These are phyloP conservation scores for Wakefieldia striispora DNA, from an alignment of 768 basidiomycete genomes.

Conservation along the genomic window DNA sequence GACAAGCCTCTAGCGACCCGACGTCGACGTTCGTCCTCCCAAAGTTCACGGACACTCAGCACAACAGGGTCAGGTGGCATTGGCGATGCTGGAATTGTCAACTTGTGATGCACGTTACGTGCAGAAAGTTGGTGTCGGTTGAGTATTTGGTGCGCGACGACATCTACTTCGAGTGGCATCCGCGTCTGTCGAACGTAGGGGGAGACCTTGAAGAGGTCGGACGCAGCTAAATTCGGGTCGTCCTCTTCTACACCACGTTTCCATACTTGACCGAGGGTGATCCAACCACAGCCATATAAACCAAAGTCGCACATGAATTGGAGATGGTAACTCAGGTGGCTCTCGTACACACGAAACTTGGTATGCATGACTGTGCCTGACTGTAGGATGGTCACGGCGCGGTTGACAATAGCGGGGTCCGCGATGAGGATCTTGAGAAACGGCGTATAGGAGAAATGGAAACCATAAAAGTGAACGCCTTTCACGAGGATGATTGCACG, in stretches of 20 bases:
- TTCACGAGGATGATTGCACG: conserved; percentile 85
- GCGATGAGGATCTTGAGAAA: conserved; percentile 84
- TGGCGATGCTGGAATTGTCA: conserved; percentile 54
- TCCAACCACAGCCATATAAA: conserved; percentile 90
- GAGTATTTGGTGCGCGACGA: conserved; percentile 75
- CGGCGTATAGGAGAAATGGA: conserved; percentile 77
- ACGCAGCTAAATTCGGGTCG: conserved; percentile 10
- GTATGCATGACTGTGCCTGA: conserved; percentile 82
- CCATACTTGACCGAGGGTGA: conserved; percentile 70
- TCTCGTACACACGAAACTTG: conserved; percentile 80
- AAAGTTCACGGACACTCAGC: conserved; percentile 85
- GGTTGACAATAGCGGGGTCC: conserved; percentile 68
- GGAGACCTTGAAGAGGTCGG: conserved; percentile 43
- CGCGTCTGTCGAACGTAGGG: conserved; percentile 66
- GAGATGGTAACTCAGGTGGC: conserved; percentile 82
- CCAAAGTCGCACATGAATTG: conserved; percentile 97
- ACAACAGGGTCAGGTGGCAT: conserved; percentile 72
- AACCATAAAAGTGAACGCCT: conserved; percentile 96
- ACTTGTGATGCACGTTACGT: conserved; percentile 64
- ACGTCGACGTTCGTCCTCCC: conserved; percentile 92
- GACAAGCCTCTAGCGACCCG: conserved; percentile 63
- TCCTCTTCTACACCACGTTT: conserved; percentile 45
- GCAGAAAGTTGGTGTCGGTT: conserved; percentile 69
- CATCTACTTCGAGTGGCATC: conserved; percentile 80
- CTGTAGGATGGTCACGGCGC: conserved; percentile 72